Base-by-base conservation (phyloP, 140 eudicot species). In the Anethum foeniculum region DNA sequence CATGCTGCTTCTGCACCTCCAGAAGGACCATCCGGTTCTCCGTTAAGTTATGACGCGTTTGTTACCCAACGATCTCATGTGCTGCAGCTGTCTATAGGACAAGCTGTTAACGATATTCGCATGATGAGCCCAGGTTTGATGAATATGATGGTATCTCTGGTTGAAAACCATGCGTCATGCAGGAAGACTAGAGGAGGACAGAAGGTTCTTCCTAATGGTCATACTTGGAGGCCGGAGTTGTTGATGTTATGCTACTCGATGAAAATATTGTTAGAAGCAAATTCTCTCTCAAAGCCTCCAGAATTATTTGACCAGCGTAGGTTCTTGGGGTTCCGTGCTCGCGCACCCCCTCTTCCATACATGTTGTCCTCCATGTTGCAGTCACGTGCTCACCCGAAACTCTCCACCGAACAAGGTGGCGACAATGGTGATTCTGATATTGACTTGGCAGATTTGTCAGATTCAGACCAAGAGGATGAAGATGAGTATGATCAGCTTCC, bases 401-500 rank as follows among this genome's bases (percentile, higher is more conserved):
- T 96, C 51, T 71, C 97, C 6, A 58, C 90, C 25, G 99, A 93
- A n/a, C 96, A 92, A 82, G 96, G 97, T 14, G 96, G 89, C 18
- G 98, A 96, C 68, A 90, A 80, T 28, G 96, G 81, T 67, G 98
- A 94, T 86, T 95, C 99, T 6, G 97, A 96, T 79, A 80, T 90
- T 74, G 99, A 96, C 82, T 83, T 93, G 84, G 97, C 86, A 8
- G 99, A 96, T 43, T 81, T 89, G 32, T 90, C 91, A 1, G 99
- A 93, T 77, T 86, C 95, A 32, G 99, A 96, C 58, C 82, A 77
- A 5, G 97, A 93, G 48, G 96, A 90, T 49, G 95, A 85, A 85
- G 99, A 90, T 32, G 99, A 96, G 84, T 96, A 93, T 49, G 99
- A 96, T 73, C 93, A 96, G 89, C 99, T 96, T 21, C 99, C 99